Conservation (phyloP, 139 green algal species). For the Chlamydomonas urium region DNA sequence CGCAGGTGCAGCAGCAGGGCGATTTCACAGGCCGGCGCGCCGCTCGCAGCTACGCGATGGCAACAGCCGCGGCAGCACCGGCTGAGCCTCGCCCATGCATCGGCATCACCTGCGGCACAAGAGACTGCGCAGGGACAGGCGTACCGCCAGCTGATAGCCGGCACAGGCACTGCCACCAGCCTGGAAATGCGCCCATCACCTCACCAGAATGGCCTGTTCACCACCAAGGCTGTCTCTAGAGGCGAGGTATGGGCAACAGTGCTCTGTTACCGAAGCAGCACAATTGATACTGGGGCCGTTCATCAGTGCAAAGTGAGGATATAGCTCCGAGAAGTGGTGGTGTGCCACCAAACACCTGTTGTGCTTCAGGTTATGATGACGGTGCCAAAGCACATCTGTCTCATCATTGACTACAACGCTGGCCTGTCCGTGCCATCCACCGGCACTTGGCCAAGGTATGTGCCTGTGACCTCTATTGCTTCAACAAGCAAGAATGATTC, state of each 20-base stretch:
- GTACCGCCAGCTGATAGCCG: not conserved
- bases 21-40: too few relatives aligned
- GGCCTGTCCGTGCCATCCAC: conserved; percentile 32
- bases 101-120: too few relatives aligned
- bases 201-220: conserved; percentile 7
- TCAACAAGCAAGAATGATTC: not conserved
- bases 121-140: too few relatives aligned
- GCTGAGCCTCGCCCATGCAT: not conserved
- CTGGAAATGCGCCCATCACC: conserved; percentile 13
- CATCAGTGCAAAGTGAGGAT: not conserved
- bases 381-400: conserved; percentile 33
- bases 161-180: conserved; percentile 70
- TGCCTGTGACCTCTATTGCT: not conserved
- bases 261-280: not conserved
- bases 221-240: not conserved
- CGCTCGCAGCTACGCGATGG: not conserved
- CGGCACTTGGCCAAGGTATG: conserved; percentile 18
- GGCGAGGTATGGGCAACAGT: not conserved
- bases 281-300: not conserved
- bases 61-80: not conserved
- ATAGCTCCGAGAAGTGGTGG: not conserved
- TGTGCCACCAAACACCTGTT: conserved; percentile 2
- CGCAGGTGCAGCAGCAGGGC: too few relatives aligned
- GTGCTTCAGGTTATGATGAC: conserved; percentile 26
- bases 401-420: conserved; percentile 47